Percentiles rank a stretch among this genome's conserved stretches.
Evolutionary conservation across 83 land plant species (phyloP).

Genomic region (Picea abies): DNA sequence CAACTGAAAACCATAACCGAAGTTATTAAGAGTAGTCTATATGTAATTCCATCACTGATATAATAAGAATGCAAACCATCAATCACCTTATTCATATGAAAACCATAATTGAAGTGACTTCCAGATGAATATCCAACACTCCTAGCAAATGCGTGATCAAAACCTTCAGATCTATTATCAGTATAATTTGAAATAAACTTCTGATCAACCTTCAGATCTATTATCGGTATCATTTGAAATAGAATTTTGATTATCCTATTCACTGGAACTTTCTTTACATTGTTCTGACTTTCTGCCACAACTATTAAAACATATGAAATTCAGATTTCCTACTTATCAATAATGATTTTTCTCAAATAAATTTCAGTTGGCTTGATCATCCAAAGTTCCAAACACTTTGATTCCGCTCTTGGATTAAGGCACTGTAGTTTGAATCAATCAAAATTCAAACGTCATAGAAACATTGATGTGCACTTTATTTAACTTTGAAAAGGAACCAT

Average conservation of each 20-base stretch:
- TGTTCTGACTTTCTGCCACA: no score
- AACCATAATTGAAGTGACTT: constrained; percentile 19
- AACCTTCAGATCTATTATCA: constrained; percentile 33
- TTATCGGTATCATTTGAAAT: no score
- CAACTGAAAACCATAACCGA: constrained; percentile 17
- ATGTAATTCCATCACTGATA: no score
- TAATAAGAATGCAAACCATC: no score
- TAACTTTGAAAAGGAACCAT: neutral
- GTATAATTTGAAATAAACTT: constrained; percentile 34
- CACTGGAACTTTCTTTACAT: neutral
- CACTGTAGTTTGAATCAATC: constrained; percentile 45
- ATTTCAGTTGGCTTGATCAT: no score
- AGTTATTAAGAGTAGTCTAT: neutral
- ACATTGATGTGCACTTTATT: neutral
- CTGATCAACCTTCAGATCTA: constrained; percentile 17
- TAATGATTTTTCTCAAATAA: no score
- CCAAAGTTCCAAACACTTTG: constrained; percentile 19
- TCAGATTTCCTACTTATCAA: no score
- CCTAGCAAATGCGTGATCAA: constrained; percentile 32
- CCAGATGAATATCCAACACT: constrained; percentile 43
- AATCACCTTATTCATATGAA: constrained; percentile 18
- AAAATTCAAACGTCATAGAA: neutral
- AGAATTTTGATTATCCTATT: constrained; percentile 5
- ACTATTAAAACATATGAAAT: no score
- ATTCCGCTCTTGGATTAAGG: constrained; percentile 40